phyloP scores from a whole-genome alignment of 208 protist species.

The Crithidia brevicula region DNA sequence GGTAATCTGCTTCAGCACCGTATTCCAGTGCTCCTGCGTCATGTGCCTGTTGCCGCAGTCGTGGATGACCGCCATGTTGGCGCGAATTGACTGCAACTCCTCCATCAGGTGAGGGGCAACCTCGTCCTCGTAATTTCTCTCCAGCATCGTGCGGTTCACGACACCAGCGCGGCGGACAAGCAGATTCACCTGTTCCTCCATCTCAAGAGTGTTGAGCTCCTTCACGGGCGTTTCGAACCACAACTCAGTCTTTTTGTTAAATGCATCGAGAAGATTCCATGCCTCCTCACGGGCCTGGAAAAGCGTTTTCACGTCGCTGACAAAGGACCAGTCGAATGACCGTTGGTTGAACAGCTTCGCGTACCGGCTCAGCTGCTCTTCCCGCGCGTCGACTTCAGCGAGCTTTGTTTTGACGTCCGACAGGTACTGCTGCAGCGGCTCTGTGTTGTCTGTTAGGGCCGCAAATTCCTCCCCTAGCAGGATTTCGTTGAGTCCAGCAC shows the following conservation, averaged over 20 bases:
- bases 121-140: conserved; percentile 88
- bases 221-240: conserved; percentile 88
- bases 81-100: conserved; percentile 78
- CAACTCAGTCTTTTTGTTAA: conserved; percentile 79
- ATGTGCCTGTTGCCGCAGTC: conserved; percentile 95
- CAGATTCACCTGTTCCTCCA: conserved; percentile 88
- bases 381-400: conserved; percentile 67
- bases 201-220: conserved; percentile 79
- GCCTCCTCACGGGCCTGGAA: conserved; percentile 77
- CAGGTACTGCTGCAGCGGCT: conserved; percentile 88
- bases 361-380: conserved; percentile 79
- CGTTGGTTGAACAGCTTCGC: conserved; percentile 83
- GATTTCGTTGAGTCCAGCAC: conserved; percentile 80
- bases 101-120: conserved; percentile 75
- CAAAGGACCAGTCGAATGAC: conserved; percentile 84
- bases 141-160: conserved; percentile 73
- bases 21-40: conserved; percentile 88
- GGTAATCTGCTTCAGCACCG: conserved; percentile 91
- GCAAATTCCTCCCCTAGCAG: conserved; percentile 90
- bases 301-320: conserved; percentile 58
- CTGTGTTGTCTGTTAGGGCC: conserved; percentile 74
- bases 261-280: conserved; percentile 85
- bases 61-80: conserved; percentile 89
- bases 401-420: conserved; percentile 80
- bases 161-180: conserved; percentile 73